Evolutionary conservation across 2,329 filamentous ascomycete genomes (phyloP), one percentile per base, ranked within the genome.

Genomic region (Fusarium aywerte): DNA sequence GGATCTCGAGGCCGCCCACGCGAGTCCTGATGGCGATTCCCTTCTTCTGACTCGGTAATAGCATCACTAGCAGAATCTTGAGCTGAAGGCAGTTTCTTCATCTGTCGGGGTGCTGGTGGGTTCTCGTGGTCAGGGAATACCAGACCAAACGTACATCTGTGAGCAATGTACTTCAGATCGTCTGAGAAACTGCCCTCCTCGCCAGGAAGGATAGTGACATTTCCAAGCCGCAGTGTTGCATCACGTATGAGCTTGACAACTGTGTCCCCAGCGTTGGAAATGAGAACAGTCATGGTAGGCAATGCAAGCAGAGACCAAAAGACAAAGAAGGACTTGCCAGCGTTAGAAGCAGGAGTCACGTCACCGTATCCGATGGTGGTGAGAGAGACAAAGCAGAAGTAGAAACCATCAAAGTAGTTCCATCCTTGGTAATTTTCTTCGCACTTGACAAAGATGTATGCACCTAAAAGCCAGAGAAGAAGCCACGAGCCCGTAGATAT

Each of bases 281-380:
- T 91, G 13, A 97, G 84, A 18, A 97, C 89, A 0, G 94, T 97
- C 85, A 94, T 94, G 3, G 92, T 94, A 0, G 94, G 94, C 4
- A 97, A 84, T 0, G 93, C 93, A 25, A 97, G 84, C 2, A 97
- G 77, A 15, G 90, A 92, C 94, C 94, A 97, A 56, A 97, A 89
- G n/a, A 97, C 92, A 72, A 97, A 97, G 76, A 97, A 97, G 0
- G 92, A 88, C 54, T 92, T 89, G 2, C 92, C 92, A 0, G 89
- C 85, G 66, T 93, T 94, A 3, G 90, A 92, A n/a, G 88, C 82
- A 0, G 93, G 93, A 2, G 89, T 88, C 7, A 90, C 77, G 68
- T 97, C 93, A 5, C 94, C 94, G 71, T 97, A 97, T 1, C 94
- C 94, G 35, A 97, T 92, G 0, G 94, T 97, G 3, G 93, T 83